A percentile compares a stretch with the other conserved stretches of the same genome.
Evolutionary conservation across 495 filamentous ascomycete species (phyloP).

Genomic region (Hyaloscypha finlandica): DNA sequence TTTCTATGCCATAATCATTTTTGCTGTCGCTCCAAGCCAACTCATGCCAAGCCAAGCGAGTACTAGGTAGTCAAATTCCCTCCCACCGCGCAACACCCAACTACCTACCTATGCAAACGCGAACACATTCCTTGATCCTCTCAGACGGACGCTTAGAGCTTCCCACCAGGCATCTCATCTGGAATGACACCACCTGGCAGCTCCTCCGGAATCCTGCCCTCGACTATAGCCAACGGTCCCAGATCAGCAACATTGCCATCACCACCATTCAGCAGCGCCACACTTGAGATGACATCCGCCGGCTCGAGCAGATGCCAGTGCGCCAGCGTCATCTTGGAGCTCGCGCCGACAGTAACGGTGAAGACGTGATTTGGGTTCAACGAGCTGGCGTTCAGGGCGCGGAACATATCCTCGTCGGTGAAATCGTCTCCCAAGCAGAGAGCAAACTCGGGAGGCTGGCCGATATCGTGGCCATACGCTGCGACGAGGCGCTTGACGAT

Average conservation of each 20-base stretch:
- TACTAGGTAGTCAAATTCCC: too few relatives aligned
- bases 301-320: conserved; percentile 87
- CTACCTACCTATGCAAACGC: neutral
- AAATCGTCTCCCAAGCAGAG: conserved; percentile 93
- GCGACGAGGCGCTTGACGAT: conserved; percentile 78
- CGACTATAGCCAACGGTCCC: conserved; percentile 26
- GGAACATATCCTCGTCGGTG: conserved; percentile 92
- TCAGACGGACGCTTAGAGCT: neutral
- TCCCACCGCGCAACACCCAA: too few relatives aligned
- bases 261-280: conserved; percentile 64
- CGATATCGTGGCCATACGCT: conserved; percentile 53
- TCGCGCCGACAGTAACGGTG: conserved; percentile 84
- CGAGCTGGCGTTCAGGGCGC: conserved; percentile 59
- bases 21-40: too few relatives aligned
- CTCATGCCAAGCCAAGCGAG: too few relatives aligned
- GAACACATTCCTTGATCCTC: neutral
- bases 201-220: conserved; percentile 28
- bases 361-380: conserved; percentile 68
- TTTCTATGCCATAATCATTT: too few relatives aligned
- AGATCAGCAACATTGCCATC: conserved; percentile 26
- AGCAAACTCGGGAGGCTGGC: conserved; percentile 69
- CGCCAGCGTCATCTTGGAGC: conserved; percentile 82
- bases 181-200: conserved; percentile 16
- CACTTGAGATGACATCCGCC: conserved; percentile 77
- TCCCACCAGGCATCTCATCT: conserved; percentile 10